These are phyloP conservation scores for Fusarium graminum DNA, from an alignment of 2,329 filamentous ascomycete species.

Conservation along the genomic window DNA sequence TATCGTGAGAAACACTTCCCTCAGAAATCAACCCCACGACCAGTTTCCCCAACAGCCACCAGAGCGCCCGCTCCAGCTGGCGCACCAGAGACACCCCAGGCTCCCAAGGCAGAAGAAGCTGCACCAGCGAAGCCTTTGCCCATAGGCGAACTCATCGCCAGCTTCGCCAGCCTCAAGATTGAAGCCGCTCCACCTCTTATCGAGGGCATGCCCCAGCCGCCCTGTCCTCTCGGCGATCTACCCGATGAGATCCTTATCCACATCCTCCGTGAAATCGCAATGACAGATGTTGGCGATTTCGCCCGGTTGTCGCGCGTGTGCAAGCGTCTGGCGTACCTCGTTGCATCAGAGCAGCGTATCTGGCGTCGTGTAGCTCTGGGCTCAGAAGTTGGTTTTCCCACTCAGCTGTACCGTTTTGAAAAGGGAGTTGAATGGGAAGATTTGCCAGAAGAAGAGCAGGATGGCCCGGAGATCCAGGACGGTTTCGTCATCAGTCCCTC, in stretches of 20 bases:
- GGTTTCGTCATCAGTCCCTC: conserved; percentile 53
- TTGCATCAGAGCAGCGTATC: conserved; percentile 84
- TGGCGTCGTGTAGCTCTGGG: conserved; percentile 84
- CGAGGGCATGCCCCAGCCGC: conserved; percentile 77
- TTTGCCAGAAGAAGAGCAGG: conserved; percentile 53
- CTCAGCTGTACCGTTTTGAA: conserved; percentile 85
- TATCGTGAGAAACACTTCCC: conserved; percentile 96
- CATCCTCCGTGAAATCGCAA: conserved; percentile 79
- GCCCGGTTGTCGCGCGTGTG: conserved; percentile 83
- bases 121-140: conserved; percentile 64
- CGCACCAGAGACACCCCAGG: conserved; percentile 2
- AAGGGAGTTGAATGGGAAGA: conserved; percentile 70
- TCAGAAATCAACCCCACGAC: conserved; percentile 51
- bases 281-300: conserved; percentile 81
- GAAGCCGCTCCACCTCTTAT: conserved; percentile 74
- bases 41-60: conserved; percentile 42
- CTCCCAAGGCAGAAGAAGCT: conserved; percentile 58
- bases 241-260: conserved; percentile 89
- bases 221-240: conserved; percentile 82
- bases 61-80: conserved; percentile 6
- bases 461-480: conserved; percentile 50
- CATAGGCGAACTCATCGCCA: conserved; percentile 77
- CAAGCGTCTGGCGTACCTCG: conserved; percentile 86
- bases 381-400: conserved; percentile 79
- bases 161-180: conserved; percentile 80